These are phyloP conservation scores for Nidularia sp. DNA, from an alignment of 768 basidiomycete species.

Conservation along the genomic window DNA sequence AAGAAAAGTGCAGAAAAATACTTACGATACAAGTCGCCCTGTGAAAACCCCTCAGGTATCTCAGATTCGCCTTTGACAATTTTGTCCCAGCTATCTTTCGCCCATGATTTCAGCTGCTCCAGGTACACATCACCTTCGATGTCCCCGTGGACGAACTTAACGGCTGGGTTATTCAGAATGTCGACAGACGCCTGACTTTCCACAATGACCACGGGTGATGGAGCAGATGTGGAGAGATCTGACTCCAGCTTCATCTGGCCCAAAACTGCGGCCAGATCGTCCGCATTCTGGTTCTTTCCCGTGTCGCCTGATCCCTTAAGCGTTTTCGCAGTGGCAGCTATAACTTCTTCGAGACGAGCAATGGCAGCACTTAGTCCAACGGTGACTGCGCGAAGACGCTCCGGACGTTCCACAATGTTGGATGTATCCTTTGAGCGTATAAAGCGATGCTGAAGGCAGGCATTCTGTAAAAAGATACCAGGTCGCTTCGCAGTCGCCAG, in stretches of 20 bases:
- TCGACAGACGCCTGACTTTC: constrained; percentile 52
- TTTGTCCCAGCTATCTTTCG: constrained; percentile 53
- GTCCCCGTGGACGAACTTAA: constrained; percentile 73
- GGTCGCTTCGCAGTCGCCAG: neutral
- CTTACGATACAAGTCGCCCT: constrained; percentile 83
- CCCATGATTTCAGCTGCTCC: constrained; percentile 58
- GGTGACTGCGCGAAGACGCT: constrained; percentile 81
- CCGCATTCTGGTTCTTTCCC: constrained; percentile 7
- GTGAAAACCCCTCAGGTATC: constrained; percentile 67
- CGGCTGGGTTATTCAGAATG: constrained; percentile 55
- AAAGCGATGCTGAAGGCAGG: constrained; percentile 70
- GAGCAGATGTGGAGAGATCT: neutral
- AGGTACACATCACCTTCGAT: constrained; percentile 65
- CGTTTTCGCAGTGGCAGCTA: constrained; percentile 1
- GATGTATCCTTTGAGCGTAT: constrained; percentile 76
- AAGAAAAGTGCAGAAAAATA: constrained; percentile 9
- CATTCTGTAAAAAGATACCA: constrained; percentile 59
- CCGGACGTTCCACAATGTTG: constrained; percentile 84
- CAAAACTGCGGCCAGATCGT: constrained; percentile 20
- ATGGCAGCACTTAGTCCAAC: constrained; percentile 79
- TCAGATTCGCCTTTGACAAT: constrained; percentile 64
- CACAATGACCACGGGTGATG: constrained; percentile 35
- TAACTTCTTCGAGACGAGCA: constrained; percentile 57
- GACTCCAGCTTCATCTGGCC: constrained; percentile 17
- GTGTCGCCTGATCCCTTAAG: neutral